A percentile compares a stretch with the other conserved stretches of the same genome.
These are phyloP conservation scores for Fusarium keratoplasticum DNA, from an alignment of 2,329 filamentous ascomycete genomes.

Conservation along the genomic window DNA sequence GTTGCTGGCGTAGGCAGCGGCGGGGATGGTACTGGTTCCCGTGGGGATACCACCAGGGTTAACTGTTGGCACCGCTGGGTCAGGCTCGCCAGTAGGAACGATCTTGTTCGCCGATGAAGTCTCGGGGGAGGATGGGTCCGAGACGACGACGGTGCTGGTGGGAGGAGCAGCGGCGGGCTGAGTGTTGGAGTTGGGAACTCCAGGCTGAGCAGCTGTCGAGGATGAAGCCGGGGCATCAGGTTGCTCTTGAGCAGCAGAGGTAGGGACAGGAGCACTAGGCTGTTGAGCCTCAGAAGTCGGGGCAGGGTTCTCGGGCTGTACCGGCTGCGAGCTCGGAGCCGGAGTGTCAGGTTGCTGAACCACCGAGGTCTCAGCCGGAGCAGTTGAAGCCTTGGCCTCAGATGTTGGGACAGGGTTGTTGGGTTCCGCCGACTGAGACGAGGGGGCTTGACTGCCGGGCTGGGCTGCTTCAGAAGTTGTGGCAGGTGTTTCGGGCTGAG, in stretches of 20 bases:
- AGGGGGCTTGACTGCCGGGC: conserved; percentile 1
- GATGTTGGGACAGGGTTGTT: conserved; percentile 16
- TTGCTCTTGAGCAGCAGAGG: neutral
- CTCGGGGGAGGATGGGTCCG: conserved; percentile 24
- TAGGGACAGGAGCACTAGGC: neutral
- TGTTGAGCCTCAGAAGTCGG: neutral
- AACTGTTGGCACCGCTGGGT: conserved; percentile 57
- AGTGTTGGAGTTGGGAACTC: conserved; percentile 9
- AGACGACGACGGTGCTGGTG: conserved; percentile 12
- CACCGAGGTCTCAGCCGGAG: conserved; percentile 13
- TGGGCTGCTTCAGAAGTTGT: conserved; percentile 26
- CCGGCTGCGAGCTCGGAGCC: conserved; percentile 2
- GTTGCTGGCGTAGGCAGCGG: conserved; percentile 58
- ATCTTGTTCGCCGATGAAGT: conserved; percentile 13
- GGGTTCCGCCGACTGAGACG: conserved; percentile 26
- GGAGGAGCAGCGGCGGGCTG: conserved; percentile 6
- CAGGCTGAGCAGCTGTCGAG: neutral
- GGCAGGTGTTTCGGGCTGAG: conserved; percentile 4
- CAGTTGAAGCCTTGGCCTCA: conserved; percentile 13
- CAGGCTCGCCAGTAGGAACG: conserved; percentile 44
- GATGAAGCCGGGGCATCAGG: neutral
- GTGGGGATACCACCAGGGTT: conserved; percentile 49
- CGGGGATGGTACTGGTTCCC: conserved; percentile 54
- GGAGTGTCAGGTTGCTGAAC: conserved; percentile 12
- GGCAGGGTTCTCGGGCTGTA: conserved; percentile 4